Conservation (phyloP, 768 basidiomycete species). For the Fistulinella prunicolor region DNA sequence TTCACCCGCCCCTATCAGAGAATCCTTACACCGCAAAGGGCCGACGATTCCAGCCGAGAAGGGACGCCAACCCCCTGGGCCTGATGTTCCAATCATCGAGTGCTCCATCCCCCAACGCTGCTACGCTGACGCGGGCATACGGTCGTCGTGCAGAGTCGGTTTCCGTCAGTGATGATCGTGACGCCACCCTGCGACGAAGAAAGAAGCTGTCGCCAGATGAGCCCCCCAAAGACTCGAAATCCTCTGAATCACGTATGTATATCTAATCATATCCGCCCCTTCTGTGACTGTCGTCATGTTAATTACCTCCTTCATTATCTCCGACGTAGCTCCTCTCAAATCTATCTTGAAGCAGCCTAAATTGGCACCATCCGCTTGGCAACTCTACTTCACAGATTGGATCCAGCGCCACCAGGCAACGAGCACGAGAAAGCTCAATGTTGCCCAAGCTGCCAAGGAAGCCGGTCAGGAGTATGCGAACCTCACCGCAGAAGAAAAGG, state of each 20-base stretch:
- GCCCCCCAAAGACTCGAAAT: slow-evolving; percentile 37
- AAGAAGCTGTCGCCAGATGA: slow-evolving; percentile 39
- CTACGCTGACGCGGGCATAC: slow-evolving; percentile 56
- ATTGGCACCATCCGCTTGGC: slow-evolving; percentile 93
- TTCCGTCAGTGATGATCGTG: slow-evolving; percentile 57
- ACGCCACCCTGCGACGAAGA: slow-evolving; percentile 70
- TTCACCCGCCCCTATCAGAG: slow-evolving; percentile 46
- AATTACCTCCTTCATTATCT: slow-evolving; percentile 24
- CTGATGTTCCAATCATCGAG: slow-evolving; percentile 69
- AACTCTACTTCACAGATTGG: slow-evolving; percentile 94
- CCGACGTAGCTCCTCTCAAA: slow-evolving; percentile 58
- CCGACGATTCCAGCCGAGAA: slow-evolving; percentile 40
- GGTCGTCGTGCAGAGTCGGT: slow-evolving; percentile 67
- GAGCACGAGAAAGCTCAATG: slow-evolving; percentile 83
- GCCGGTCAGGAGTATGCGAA: slow-evolving; percentile 87
- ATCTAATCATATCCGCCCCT: slow-evolving; percentile 29
- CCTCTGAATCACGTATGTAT: slow-evolving; percentile 48
- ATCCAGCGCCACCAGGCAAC: slow-evolving; percentile 82
- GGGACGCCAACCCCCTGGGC: slow-evolving; percentile 40
- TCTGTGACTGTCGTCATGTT: slow-evolving; percentile 29
- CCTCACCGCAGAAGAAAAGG: slow-evolving; percentile 77
- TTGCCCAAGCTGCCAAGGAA: slow-evolving; percentile 93
- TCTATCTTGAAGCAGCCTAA: slow-evolving; percentile 85
- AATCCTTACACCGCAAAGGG: slow-evolving; percentile 42
- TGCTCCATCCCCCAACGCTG: slow-evolving; percentile 56